Evolutionary conservation across 192 early-diverging fungal genomes (phyloP).

Genomic region (Pilobolus umbonatus): DNA sequence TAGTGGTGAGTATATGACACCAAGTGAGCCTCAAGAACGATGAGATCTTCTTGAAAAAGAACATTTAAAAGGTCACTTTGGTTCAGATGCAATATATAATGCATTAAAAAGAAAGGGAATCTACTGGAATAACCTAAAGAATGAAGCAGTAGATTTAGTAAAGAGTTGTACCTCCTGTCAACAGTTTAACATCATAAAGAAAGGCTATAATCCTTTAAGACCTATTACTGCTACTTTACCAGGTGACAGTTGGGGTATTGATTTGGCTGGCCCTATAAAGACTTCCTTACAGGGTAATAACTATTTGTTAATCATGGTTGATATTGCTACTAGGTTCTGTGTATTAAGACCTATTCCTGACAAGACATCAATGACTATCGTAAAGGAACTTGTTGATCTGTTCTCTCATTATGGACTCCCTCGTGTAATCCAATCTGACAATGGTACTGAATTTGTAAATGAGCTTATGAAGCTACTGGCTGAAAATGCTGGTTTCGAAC

Average conservation of each 20-base stretch:
- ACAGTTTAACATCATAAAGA: background rate
- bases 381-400: background rate
- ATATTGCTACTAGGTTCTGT: slow-evolving; percentile 31
- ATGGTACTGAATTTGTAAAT: slow-evolving; percentile 45
- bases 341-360: slow-evolving; percentile 10
- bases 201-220: slow-evolving; percentile 1
- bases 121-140: background rate
- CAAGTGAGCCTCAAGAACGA: background rate
- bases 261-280: background rate
- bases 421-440: slow-evolving; percentile 30
- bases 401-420: slow-evolving; percentile 27
- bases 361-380: slow-evolving; percentile 16
- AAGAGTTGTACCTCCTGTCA: background rate
- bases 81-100: background rate
- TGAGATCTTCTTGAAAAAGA: background rate
- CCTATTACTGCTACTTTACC: background rate
- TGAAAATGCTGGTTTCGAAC: slow-evolving; percentile 15
- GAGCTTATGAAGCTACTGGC: slow-evolving; percentile 18
- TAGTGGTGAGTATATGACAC: background rate
- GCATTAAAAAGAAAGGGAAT: background rate
- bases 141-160: background rate
- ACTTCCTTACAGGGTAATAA: background rate
- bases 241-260: background rate
- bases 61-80: background rate
- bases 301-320: slow-evolving; percentile 19